A percentile compares a stretch with the other conserved stretches of the same genome.
Conservation (phyloP, 495 filamentous ascomycete genomes). For the Barbatosphaeria neglecta region DNA sequence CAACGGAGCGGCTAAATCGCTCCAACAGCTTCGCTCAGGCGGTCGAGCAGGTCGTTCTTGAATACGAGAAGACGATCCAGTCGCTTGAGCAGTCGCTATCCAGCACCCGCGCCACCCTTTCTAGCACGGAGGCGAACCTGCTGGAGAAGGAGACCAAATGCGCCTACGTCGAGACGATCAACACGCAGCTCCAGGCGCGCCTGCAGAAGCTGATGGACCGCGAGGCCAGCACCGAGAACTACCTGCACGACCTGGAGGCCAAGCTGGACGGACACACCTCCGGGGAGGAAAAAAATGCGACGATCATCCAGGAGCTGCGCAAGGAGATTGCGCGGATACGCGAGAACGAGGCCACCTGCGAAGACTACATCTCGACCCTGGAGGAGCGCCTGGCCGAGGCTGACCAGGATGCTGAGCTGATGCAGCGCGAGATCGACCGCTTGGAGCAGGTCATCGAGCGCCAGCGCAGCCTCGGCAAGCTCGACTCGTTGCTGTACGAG, state of each 20-base stretch:
- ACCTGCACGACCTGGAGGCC: slow-evolving; percentile 80
- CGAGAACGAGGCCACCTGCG: slow-evolving; percentile 76
- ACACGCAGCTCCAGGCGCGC: slow-evolving; percentile 75
- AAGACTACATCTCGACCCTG: slow-evolving; percentile 95
- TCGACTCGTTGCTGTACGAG: slow-evolving; percentile 85
- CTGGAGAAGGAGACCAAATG: slow-evolving; percentile 90
- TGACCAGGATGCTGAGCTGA: slow-evolving; percentile 89
- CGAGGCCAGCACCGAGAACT: slow-evolving; percentile 78
- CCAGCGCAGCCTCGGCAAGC: slow-evolving; percentile 85
- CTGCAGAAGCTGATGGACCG: slow-evolving; percentile 84
- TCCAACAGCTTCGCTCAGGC: slow-evolving; percentile 92
- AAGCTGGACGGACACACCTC: slow-evolving; percentile 82
- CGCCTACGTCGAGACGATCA: slow-evolving; percentile 83
- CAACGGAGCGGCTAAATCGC: slow-evolving; percentile 79
- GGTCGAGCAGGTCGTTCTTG: slow-evolving; percentile 88
- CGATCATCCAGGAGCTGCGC: slow-evolving; percentile 74
- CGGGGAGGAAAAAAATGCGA: slow-evolving; percentile 83
- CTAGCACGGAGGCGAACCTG: slow-evolving; percentile 70
- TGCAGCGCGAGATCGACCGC: slow-evolving; percentile 91
- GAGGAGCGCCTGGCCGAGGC: slow-evolving; percentile 93
- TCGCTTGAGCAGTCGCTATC: slow-evolving; percentile 84
- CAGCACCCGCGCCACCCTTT: slow-evolving; percentile 73
- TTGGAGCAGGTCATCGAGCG: slow-evolving; percentile 92
- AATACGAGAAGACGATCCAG: slow-evolving; percentile 98
- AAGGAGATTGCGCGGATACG: slow-evolving; percentile 85